Evolutionary conservation across 2,329 filamentous ascomycete genomes (phyloP), one percentile per base, ranked within the genome.

Genomic region (Phoma sp.): DNA sequence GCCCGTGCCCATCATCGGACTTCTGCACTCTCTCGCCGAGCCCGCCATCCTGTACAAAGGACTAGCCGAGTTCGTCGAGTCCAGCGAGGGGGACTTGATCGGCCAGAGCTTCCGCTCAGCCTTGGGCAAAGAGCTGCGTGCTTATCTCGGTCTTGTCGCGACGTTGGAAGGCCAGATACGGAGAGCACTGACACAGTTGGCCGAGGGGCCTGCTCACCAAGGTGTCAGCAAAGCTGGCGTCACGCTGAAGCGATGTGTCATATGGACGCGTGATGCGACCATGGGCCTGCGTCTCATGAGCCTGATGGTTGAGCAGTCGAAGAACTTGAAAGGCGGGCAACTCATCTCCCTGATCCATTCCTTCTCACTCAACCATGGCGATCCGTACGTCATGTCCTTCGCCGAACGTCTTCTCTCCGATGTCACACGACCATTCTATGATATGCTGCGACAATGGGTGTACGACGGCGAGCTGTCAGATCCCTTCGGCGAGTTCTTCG

Each of bases 401-500:
- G 95, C 95, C 0, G 93, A 98, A 74, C 87, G 93, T 20, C 81
- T 99, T 23, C 83, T 99, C 5, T 83, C 84, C 5, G 91, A 93
- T 67, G 90, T 99, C 47, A 97, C 95, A 1, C 84, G 90, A 14
- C 96, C 96, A 0, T 99, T 99, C 72, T 99, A 99, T 74, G 91
- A 96, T 67, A 97, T 99, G 80, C 81, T 99, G 47, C 87, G 92
- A 48, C 90, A 92, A 66, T 99, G 95, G 95, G 96, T 99, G 43
- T 99, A 99, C 70, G 93, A 99, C 68, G 95, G 95, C 56, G 96
- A 99, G 78, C 83, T 99, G 12, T 92, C 91, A n/a, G 95, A 99
- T 74, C 95, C 96, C 0, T 97, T 93, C 68, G 83, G 87, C 50
- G 95, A 99, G 69, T 99, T 99, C 76, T 98, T 99, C 67, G 93